A percentile compares a stretch with the other conserved stretches of the same genome.
Conservation (phyloP, 148 eudicot genomes). For the Vaccinium macrocarpon region DNA sequence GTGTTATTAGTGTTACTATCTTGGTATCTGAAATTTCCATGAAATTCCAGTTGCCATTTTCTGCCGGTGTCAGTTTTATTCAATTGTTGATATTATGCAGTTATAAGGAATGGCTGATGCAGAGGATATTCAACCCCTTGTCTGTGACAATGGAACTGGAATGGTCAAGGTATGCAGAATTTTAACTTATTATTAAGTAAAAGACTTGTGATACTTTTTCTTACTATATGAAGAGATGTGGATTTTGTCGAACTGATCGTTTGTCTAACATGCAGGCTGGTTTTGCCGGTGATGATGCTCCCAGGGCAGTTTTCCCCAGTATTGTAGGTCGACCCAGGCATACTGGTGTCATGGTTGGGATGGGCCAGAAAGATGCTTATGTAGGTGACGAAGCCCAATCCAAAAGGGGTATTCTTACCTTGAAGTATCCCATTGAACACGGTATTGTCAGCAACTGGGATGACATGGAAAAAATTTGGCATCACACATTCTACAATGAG, state of each 20-base stretch:
- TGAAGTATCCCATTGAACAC: constrained; percentile 28
- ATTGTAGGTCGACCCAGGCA: constrained; percentile 30
- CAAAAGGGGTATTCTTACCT: constrained; percentile 29
- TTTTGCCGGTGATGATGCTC: constrained; percentile 30
- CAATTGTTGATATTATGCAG: background rate
- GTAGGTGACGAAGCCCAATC: constrained; percentile 30
- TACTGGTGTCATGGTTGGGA: constrained; percentile 31
- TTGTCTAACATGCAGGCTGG: constrained; percentile 19
- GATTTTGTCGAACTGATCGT: background rate
- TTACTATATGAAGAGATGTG: background rate
- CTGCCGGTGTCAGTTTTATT: background rate
- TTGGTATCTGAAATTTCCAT: background rate
- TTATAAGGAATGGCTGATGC: constrained; percentile 23
- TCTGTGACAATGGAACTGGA: constrained; percentile 32
- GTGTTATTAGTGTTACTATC: too few species aligned
- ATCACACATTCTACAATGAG: constrained; percentile 31
- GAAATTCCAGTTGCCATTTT: background rate
- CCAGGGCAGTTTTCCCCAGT: constrained; percentile 28
- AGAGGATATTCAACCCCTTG: constrained; percentile 28
- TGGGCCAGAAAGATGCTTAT: constrained; percentile 32
- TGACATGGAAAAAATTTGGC: constrained; percentile 31
- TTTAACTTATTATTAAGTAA: background rate
- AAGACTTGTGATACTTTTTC: background rate
- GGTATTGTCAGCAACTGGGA: constrained; percentile 32
- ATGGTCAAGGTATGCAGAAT: constrained; percentile 22